Evolutionary conservation across 768 basidiomycete genomes (phyloP).

Genomic region (Infundibulicybe gibba): DNA sequence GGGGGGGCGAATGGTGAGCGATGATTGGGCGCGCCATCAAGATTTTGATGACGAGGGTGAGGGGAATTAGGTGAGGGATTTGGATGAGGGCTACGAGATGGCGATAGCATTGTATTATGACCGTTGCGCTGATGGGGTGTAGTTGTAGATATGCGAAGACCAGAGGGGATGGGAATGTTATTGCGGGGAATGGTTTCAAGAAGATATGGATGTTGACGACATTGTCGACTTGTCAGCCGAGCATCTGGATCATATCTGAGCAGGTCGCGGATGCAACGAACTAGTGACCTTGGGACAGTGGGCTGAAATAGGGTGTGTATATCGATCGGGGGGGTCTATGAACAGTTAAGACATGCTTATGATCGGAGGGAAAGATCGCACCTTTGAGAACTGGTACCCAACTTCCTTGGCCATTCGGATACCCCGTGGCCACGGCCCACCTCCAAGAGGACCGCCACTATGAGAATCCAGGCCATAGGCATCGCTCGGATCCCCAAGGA

Average conservation of each 20-base stretch:
- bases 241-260: slow-evolving; percentile 88
- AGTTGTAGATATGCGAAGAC: slow-evolving; percentile 38
- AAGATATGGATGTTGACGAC: slow-evolving; percentile 87
- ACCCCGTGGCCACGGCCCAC: slow-evolving; percentile 85
- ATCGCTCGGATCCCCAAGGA: slow-evolving; percentile 88
- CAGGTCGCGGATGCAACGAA: slow-evolving; percentile 90
- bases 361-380: slow-evolving; percentile 24
- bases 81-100: slow-evolving; percentile 29
- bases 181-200: slow-evolving; percentile 71
- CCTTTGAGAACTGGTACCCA: slow-evolving; percentile 90
- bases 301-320: slow-evolving; percentile 75
- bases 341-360: slow-evolving; percentile 8
- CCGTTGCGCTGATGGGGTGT: slow-evolving; percentile 28
- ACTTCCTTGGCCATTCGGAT: slow-evolving; percentile 83
- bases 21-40: slow-evolving; percentile 5
- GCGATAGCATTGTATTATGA: slow-evolving; percentile 26
- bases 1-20: slow-evolving; percentile 12
- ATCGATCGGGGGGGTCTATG: slow-evolving; percentile 62
- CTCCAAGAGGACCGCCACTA: slow-evolving; percentile 63
- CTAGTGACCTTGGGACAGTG: slow-evolving; percentile 70
- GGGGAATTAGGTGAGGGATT: slow-evolving; percentile 10
- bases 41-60: slow-evolving; percentile 1
- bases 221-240: slow-evolving; percentile 83
- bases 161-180: slow-evolving; percentile 58
- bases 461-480: slow-evolving; percentile 77